These are phyloP conservation scores for Cyclocybe cylindracea DNA, from an alignment of 768 basidiomycete species.

Conservation along the genomic window DNA sequence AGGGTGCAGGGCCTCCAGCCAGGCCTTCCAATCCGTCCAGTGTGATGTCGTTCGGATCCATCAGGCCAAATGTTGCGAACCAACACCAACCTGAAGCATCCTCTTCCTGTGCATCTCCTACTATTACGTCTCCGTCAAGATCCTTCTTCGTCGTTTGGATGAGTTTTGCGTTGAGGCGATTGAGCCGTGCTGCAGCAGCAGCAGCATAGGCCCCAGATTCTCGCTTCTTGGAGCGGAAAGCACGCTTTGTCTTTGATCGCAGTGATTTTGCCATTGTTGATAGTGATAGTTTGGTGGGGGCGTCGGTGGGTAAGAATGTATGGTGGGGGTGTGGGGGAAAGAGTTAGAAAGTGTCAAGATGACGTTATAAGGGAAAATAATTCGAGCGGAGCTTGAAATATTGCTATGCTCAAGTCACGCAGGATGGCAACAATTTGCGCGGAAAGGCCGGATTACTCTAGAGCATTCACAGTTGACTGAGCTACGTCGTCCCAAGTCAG, in stretches of 20 bases:
- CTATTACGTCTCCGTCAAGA: conserved; percentile 30
- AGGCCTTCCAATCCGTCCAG: conserved; percentile 45
- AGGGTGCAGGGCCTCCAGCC: conserved; percentile 10
- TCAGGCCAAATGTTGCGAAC: conserved; percentile 55
- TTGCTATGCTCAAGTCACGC: too few species aligned
- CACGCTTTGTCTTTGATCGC: conserved; percentile 79
- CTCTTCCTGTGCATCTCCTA: conserved; percentile 36
- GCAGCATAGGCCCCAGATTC: conserved; percentile 75
- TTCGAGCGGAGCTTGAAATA: conserved; percentile 19
- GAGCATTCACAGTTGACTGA: too few species aligned
- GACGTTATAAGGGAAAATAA: conserved; percentile 14
- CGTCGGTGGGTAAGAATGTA: not conserved
- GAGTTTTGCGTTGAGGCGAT: conserved; percentile 73
- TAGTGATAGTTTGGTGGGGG: not conserved
- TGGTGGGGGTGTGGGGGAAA: conserved; percentile 16
- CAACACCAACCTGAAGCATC: conserved; percentile 69
- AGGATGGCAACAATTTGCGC: not conserved
- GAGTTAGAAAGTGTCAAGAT: not conserved
- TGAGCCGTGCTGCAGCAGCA: conserved; percentile 72
- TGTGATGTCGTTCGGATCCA: conserved; percentile 61
- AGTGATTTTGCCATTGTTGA: conserved; percentile 77
- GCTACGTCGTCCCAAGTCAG: too few species aligned
- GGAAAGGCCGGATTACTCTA: too few species aligned
- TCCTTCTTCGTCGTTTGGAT: conserved; percentile 44
- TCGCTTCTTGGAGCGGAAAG: conserved; percentile 77